Conservation (phyloP, 1,284 basidiomycete species). For the Vanrija humicola region DNA sequence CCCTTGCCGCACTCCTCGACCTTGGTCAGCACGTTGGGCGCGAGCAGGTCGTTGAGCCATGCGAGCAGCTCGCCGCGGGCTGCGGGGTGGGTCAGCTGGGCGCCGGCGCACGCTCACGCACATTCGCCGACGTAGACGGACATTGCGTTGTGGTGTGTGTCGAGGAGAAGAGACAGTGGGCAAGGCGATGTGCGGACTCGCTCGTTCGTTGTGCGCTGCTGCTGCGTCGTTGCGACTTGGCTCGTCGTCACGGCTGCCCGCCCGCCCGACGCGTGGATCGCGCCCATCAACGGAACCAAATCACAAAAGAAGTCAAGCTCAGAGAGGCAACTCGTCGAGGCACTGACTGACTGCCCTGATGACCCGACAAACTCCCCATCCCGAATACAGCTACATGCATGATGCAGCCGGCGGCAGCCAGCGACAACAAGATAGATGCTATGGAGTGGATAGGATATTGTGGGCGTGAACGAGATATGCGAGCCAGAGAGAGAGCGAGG, state of each 20-base stretch:
- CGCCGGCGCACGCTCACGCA: slow-evolving; percentile 15
- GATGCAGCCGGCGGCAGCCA: slow-evolving; percentile 3
- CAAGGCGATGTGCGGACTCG: neutral
- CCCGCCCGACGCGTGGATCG: too few species aligned
- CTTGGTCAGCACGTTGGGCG: slow-evolving; percentile 72
- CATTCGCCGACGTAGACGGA: slow-evolving; percentile 44
- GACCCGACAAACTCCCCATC: too few species aligned
- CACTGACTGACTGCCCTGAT: neutral
- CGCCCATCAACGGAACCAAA: neutral
- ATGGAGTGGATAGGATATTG: slow-evolving; percentile 2
- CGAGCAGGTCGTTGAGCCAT: slow-evolving; percentile 91
- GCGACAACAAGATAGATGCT: slow-evolving; percentile 16
- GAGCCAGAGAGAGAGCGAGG: neutral
- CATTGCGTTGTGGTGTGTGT: slow-evolving; percentile 15
- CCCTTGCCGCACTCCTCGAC: slow-evolving; percentile 91
- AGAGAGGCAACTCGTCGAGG: neutral
- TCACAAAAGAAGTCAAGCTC: neutral
- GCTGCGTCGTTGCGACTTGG: too few species aligned
- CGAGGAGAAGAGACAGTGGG: neutral
- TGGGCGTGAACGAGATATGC: neutral
- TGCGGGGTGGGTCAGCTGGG: slow-evolving; percentile 12
- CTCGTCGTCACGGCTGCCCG: too few species aligned
- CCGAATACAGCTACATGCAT: slow-evolving; percentile 20
- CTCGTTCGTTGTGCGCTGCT: too few species aligned
- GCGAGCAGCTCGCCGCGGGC: slow-evolving; percentile 76